Evolutionary conservation across 1,139 yeast genomes (phyloP), one percentile per base, ranked within the genome.

Genomic region (Pichia sp.): DNA sequence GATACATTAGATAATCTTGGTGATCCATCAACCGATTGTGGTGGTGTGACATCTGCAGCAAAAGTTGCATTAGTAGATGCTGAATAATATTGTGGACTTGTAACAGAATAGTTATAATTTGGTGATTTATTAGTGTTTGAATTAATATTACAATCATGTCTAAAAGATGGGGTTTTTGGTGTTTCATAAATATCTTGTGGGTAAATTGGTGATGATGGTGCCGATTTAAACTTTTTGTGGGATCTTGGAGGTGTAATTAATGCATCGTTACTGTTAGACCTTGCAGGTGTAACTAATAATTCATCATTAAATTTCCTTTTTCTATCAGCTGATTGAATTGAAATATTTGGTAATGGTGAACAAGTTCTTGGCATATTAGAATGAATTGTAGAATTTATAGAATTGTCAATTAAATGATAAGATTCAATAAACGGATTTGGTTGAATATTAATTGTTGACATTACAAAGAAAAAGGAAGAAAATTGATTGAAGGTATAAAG

Each of bases 11-110:
- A 9, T 37, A 45, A 47, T 29, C 40, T 49, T 10, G 72, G 70
- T 6, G 71, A 63, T 30, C 54, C 49, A 2, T 63, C 55, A 8
- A 63, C 61, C 5, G 68, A 60, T 10, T 60, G 54, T 7, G 69
- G 68, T 33, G 63, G 63, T 6, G 57, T 55, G 19, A 50, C 49
- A 35, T 16, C 32, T n/a, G 33, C 34, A 9, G 16, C 11, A 24
- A n/a, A 14, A 8, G 9, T 15, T n/a, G n/a, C n/a, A n/a, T n/a
- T n/a, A n/a, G 38, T 21, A 3, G 35, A 22, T 9, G 48, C 4
- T 13, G 56, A 19, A 47, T 45, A 43, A 19, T 38, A 15, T 33
- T 45, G 43, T 10, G 52, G 45, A 29, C 46, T 41, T 10, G 48
- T 44, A 30, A 45, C 35, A 6, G 53, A 45, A 28, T 50, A 37